These are phyloP conservation scores for Neofusicoccum ribis DNA, from an alignment of 2,329 filamentous ascomycete genomes.

Conservation along the genomic window DNA sequence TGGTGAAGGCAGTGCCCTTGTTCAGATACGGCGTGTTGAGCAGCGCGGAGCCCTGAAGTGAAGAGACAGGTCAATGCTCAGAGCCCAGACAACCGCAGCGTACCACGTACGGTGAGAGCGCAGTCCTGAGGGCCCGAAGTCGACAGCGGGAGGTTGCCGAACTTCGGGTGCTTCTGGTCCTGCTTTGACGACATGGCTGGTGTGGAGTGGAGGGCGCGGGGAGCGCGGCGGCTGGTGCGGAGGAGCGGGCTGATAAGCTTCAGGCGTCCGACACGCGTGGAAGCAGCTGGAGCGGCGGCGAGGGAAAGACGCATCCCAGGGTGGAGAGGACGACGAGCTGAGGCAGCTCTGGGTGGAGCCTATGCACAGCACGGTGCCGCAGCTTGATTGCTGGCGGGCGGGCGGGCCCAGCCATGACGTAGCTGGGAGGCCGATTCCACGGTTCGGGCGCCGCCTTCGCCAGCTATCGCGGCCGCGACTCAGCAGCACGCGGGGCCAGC, in stretches of 20 bases:
- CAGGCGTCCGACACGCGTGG: not conserved
- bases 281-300: not conserved
- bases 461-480: not conserved
- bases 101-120: slow-evolving; percentile 36
- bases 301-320: not conserved
- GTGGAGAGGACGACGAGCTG: not conserved
- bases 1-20: slow-evolving; percentile 77
- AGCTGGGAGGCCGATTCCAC: not conserved
- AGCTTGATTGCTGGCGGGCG: not conserved
- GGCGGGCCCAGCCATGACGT: slow-evolving; percentile 3
- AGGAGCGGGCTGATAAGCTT: not conserved
- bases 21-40: slow-evolving; percentile 71
- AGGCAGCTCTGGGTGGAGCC: not conserved
- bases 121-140: slow-evolving; percentile 45
- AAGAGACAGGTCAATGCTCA: not conserved
- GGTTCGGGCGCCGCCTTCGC: not conserved
- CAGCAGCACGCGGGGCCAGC: not conserved
- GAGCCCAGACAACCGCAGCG: not conserved
- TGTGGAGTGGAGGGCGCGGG: not conserved
- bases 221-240: not conserved
- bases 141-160: slow-evolving; percentile 41
- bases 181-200: slow-evolving; percentile 19
- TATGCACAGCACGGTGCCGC: not conserved
- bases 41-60: slow-evolving; percentile 48
- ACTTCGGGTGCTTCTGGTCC: slow-evolving; percentile 33